phyloP scores from a whole-genome alignment of 805 yeast genomes.

The Saturnispora besseyi region DNA sequence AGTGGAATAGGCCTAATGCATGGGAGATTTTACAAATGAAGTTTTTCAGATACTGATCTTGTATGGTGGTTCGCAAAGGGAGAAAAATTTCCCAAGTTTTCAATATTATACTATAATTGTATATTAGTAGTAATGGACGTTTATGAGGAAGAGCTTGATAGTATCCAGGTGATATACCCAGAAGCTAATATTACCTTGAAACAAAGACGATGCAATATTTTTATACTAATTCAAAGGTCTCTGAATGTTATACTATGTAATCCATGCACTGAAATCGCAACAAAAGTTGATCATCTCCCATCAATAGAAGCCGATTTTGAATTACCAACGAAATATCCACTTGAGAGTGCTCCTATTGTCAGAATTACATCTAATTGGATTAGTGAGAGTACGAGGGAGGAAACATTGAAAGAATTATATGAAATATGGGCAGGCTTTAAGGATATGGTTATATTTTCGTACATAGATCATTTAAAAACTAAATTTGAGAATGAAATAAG shows the following conservation, averaged over 20 bases:
- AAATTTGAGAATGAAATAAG: constrained; percentile 7
- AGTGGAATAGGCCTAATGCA: constrained; percentile 6
- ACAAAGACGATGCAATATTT: constrained; percentile 23
- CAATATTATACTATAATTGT: background rate
- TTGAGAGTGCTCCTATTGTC: constrained; percentile 22
- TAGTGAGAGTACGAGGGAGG: constrained; percentile 11
- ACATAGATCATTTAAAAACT: constrained; percentile 11
- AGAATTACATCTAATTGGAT: constrained; percentile 29
- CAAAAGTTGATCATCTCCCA: constrained; percentile 25
- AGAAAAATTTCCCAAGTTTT: background rate
- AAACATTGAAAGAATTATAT: constrained; percentile 13
- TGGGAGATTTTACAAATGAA: constrained; percentile 5
- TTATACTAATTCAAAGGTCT: constrained; percentile 19
- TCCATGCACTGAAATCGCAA: background rate
- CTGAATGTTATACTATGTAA: constrained; percentile 16
- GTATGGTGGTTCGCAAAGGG: background rate
- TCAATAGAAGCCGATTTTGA: constrained; percentile 24
- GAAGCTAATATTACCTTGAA: constrained; percentile 20
- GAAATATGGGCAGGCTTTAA: constrained; percentile 7
- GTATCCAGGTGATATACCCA: constrained; percentile 35
- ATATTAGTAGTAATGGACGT: constrained; percentile 12
- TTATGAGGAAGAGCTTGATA: constrained; percentile 31
- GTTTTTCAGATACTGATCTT: constrained; percentile 1
- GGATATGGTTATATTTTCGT: constrained; percentile 8
- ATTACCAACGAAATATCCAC: constrained; percentile 32